Percentiles rank a stretch among this genome's conserved stretches.
Evolutionary conservation across 768 basidiomycete species (phyloP).

Genomic region (Lactarius tabidus): DNA sequence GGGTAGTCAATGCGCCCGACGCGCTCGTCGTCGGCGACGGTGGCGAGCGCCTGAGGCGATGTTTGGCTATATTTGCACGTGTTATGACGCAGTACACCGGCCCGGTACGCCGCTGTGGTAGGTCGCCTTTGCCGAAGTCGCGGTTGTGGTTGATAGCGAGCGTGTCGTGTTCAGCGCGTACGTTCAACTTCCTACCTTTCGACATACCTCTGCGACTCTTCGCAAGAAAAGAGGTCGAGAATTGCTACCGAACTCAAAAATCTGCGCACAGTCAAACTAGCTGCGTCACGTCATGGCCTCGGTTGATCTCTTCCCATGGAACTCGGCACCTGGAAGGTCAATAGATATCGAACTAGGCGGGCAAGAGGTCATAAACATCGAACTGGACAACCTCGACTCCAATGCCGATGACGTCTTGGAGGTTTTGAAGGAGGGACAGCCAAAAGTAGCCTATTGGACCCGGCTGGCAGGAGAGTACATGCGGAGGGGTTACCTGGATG

Average conservation of each 20-base stretch:
- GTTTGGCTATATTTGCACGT: conserved; percentile 25
- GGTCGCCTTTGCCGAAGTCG: too few species aligned
- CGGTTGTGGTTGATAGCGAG: background rate
- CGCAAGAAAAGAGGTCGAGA: background rate
- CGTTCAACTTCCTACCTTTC: background rate
- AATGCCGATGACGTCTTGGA: conserved; percentile 72
- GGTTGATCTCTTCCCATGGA: conserved; percentile 24
- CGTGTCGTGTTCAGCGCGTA: background rate
- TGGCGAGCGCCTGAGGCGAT: conserved; percentile 20
- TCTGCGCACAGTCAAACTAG: background rate
- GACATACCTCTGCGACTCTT: background rate
- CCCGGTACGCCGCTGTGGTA: conserved; percentile 4
- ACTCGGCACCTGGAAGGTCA: conserved; percentile 31
- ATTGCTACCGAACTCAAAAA: background rate
- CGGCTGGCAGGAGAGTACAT: conserved; percentile 86
- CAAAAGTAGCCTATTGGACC: conserved; percentile 72
- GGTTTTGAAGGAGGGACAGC: conserved; percentile 66
- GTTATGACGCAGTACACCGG: conserved; percentile 5
- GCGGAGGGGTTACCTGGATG: conserved; percentile 67
- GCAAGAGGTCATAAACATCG: conserved; percentile 85
- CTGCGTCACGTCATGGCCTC: conserved; percentile 5
- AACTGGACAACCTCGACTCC: conserved; percentile 81
- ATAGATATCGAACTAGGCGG: conserved; percentile 77
- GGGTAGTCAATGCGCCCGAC: conserved; percentile 23
- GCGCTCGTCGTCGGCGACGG: conserved; percentile 27